Base-by-base conservation (phyloP, 352 stramenopile species). In the Plasmopara viticola region DNA sequence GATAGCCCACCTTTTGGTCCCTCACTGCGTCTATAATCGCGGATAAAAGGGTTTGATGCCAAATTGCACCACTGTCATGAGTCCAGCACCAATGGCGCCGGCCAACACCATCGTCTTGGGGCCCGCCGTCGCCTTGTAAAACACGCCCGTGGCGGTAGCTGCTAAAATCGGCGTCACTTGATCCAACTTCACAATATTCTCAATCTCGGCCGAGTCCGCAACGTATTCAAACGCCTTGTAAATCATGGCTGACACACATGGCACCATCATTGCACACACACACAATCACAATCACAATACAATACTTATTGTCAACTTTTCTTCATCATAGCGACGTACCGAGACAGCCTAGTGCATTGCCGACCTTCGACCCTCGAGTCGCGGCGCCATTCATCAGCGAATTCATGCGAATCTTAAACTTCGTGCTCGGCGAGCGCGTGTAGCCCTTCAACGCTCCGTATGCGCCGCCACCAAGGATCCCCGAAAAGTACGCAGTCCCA, bases 381-480 rank as follows among this genome's bases (percentile, higher is more conserved):
- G 78, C 79, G 8, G 82, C 82, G 34, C 79, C 80, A 60, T 94
- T 94, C 68, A 94, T 86, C n/a, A 94, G 61, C 57, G 78, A 77
- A 54, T 94, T 94, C 75, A 94, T 87, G 53, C 82, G 63, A 45
- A 94, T 91, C 59, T 92, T 92, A 65, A 94, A 87, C 69, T 91
- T 94, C 46, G 77, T 72, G 63, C 76, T 90, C 10, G 84, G 84
- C 18, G 81, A 87, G 44, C 75, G 75, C 28, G 66, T 35, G 33
- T 91, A 87, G 48, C 84, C 84, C 48, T 81, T 72, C 39, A 74
- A 46, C 4, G 81, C 82, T 47, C 84, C 84, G 41, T 78, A 84
- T 2, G 74, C 42, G 37, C 84, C 84, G 47, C 84, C 84, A n/a
- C 78, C 78, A 29, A 91, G 53, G 59, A 94, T 92, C 33, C 84